Evolutionary conservation across 371 early-diverging fungal genomes (phyloP), one percentile per base, ranked within the genome.

Genomic region (Mortierella sp.): DNA sequence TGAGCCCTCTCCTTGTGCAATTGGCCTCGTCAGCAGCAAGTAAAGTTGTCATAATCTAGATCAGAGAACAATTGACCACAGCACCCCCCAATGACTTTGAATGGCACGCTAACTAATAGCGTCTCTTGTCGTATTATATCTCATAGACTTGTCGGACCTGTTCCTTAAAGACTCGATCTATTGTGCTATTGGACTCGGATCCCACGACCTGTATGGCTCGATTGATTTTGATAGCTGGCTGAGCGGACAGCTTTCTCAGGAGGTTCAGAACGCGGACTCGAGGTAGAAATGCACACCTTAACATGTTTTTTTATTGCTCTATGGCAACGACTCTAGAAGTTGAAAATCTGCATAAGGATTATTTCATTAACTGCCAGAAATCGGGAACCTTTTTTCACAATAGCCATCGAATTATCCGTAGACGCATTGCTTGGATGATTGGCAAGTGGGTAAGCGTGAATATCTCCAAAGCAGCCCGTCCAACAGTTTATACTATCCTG

Each of bases 371-470:
- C 9, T 37, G 37, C 9, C 37, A 7, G 21, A 21, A 21, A n/a
- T n/a, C 16, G 21, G 21, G 50, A 14, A 50, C 14, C 29, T 51
- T 30, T 16, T 26, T 19, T 28, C 44, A 30, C 56, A 28, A 28
- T 68, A 91, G 90, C 45, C 84, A 84, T 46, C 89, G 84, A 23
- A 76, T 93, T 11, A 75, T 95, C 26, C 88, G 90, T 47, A 88
- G 94, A 48, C 88, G 97, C 18, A 90, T 94, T 19, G 92, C 93
- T 6, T 91, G 93, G 92, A 80, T 97, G 57, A 84, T 96, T 48
- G 93, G 95, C n/a, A 85, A 88, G 72, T 97, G 96, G 96, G 88
- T 96, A 21, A 84, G 85, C 9, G 94, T 96, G 65, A 92, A 95
- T 37, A 82, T 91, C 28, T 87, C 90, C 45, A 88, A 89, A 12